Conservation (phyloP, 129 eudicot genomes). For the Escallonia rubra region DNA sequence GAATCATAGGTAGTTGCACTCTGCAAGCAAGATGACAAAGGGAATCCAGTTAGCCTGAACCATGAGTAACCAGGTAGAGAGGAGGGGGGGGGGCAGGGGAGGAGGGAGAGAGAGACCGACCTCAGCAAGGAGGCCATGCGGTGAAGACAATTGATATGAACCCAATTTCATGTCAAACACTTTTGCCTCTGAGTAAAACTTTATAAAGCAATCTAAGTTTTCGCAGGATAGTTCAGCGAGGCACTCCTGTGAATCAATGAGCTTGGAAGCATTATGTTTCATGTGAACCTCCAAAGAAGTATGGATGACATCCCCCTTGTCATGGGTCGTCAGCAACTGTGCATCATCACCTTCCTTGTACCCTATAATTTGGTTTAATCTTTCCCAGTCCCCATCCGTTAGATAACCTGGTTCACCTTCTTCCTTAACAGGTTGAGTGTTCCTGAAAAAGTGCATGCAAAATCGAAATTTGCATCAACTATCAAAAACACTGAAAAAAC, state of each 20-base stretch:
- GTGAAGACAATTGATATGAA: slow-evolving; percentile 80
- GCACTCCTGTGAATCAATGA: slow-evolving; percentile 53
- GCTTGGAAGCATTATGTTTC: slow-evolving; percentile 97
- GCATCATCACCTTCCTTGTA: slow-evolving; percentile 86
- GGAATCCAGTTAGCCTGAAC: slow-evolving; percentile 14
- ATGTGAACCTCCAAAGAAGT: slow-evolving; percentile 75
- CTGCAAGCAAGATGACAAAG: slow-evolving; percentile 32
- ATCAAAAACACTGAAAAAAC: not conserved
- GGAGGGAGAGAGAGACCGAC: slow-evolving; percentile 24
- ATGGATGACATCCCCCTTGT: slow-evolving; percentile 47
- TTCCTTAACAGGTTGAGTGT: slow-evolving; percentile 49
- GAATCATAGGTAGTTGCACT: slow-evolving; percentile 87
- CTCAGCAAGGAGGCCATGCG: slow-evolving; percentile 95
- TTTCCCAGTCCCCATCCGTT: slow-evolving; percentile 88
- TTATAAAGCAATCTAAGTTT: slow-evolving; percentile 72
- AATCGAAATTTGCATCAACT: slow-evolving; percentile 5
- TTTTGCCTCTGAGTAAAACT: slow-evolving; percentile 78
- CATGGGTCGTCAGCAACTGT: slow-evolving; percentile 30
- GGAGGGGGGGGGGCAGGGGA: not conserved
- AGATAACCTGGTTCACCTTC: slow-evolving; percentile 60
- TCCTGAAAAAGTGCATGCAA: slow-evolving; percentile 36
- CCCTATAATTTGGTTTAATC: slow-evolving; percentile 76
- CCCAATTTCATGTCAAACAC: slow-evolving; percentile 87
- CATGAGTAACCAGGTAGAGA: not conserved
- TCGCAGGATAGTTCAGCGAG: slow-evolving; percentile 94